Percentiles rank a stretch among this genome's conserved stretches.
Conservation (phyloP, 2,329 filamentous ascomycete genomes). For the Calonectria multiphialidica region DNA sequence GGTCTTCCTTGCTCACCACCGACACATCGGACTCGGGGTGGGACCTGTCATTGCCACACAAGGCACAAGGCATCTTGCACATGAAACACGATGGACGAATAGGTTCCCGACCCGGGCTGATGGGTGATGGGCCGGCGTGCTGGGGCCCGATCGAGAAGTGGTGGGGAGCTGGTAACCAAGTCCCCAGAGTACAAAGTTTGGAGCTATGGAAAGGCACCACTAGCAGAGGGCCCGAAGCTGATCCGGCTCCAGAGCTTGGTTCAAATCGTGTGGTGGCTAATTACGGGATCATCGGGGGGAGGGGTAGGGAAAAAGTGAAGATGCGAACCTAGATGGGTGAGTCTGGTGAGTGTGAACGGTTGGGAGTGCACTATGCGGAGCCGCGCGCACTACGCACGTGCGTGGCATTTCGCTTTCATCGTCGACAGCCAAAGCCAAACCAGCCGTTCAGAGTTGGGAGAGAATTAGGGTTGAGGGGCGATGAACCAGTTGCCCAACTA, state of each 20-base stretch:
- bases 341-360: neutral
- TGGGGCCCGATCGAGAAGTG: neutral
- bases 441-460: neutral
- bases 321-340: neutral
- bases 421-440: neutral
- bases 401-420: neutral
- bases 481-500: neutral
- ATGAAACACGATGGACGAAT: neutral
- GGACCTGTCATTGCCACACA: neutral
- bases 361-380: neutral
- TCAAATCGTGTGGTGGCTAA: neutral
- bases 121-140: neutral
- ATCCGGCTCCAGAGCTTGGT: neutral
- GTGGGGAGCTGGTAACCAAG: neutral
- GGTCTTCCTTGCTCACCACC: neutral
- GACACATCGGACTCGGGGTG: neutral
- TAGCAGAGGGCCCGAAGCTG: neutral
- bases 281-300: neutral
- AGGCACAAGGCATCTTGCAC: neutral
- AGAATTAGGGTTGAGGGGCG: neutral
- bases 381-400: neutral
- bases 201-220: neutral
- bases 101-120: conserved; percentile 1
- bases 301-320: no score
- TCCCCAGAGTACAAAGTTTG: neutral